These are phyloP conservation scores for Penicillium flavigenum DNA, from an alignment of 495 filamentous ascomycete genomes.

Conservation along the genomic window DNA sequence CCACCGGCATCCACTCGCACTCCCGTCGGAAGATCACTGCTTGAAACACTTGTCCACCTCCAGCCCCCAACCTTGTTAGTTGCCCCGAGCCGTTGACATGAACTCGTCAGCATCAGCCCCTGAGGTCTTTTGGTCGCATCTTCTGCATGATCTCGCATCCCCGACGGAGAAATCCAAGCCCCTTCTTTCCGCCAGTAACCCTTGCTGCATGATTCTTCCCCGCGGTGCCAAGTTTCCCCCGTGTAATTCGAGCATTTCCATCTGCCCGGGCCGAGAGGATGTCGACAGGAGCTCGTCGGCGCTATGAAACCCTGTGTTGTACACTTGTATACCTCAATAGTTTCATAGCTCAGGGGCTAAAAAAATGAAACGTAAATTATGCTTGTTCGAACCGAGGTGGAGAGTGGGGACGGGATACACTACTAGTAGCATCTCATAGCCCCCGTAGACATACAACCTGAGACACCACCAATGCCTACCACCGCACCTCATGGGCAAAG, in stretches of 20 bases:
- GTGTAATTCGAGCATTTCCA: conserved; percentile 3
- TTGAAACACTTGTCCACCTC: background rate
- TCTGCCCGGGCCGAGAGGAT: conserved; percentile 4
- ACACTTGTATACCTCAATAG: background rate
- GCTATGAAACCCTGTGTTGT: background rate
- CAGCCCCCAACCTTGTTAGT: no score
- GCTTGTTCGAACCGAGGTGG: background rate
- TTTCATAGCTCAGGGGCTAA: background rate
- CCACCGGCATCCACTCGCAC: background rate
- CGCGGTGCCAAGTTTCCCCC: conserved; percentile 19
- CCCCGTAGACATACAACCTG: no score
- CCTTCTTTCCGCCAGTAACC: conserved; percentile 18
- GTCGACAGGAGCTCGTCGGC: background rate
- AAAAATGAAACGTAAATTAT: background rate
- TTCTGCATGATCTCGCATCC: background rate
- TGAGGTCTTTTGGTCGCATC: background rate
- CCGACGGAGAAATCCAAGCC: conserved; percentile 22
- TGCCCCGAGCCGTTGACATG: background rate
- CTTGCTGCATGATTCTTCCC: conserved; percentile 6
- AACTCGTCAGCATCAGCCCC: conserved; percentile 8
- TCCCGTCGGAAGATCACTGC: background rate
- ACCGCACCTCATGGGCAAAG: background rate
- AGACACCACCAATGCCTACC: background rate
- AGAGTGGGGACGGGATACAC: background rate
- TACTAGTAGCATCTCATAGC: background rate